phyloP scores from a whole-genome alignment of 495 filamentous ascomycete species.

The Beverwykella pulmonaria region DNA sequence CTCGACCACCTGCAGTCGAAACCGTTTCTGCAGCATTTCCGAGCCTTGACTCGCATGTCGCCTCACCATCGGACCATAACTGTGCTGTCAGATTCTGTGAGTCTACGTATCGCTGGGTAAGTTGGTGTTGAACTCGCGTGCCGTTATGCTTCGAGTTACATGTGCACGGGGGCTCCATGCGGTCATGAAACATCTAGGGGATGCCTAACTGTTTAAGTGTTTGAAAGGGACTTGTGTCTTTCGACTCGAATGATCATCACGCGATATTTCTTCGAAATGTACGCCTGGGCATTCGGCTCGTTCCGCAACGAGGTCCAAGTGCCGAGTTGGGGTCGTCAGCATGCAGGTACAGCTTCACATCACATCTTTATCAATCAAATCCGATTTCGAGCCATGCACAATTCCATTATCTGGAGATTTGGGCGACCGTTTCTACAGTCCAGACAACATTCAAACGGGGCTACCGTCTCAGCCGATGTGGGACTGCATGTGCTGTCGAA shows the following conservation, averaged over 20 bases:
- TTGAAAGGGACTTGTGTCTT: constrained; percentile 9
- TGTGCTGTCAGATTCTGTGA: constrained; percentile 9
- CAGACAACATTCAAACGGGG: not conserved
- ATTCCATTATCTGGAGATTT: not conserved
- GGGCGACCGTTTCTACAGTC: not conserved
- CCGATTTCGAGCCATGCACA: not conserved
- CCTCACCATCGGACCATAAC: constrained; percentile 10
- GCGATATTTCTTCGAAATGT: constrained; percentile 2
- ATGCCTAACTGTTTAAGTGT: not conserved
- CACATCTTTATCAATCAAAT: not conserved
- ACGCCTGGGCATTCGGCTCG: not conserved
- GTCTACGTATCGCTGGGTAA: constrained; percentile 1
- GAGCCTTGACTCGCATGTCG: constrained; percentile 7
- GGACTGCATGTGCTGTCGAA: not conserved
- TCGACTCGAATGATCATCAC: constrained; percentile 17
- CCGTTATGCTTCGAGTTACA: constrained; percentile 20
- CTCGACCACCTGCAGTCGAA: constrained; percentile 13
- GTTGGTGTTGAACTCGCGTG: not conserved
- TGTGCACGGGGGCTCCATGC: not conserved
- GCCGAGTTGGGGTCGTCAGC: not conserved
- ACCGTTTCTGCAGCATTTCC: constrained; percentile 11
- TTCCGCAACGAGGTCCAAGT: not conserved
- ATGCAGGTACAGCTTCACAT: not conserved
- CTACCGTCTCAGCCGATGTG: not conserved
- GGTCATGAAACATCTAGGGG: constrained; percentile 20